Evolutionary conservation across 2,329 filamentous ascomycete species (phyloP), one percentile per base, ranked within the genome.

Genomic region (Pseudogymnoascus sp.): DNA sequence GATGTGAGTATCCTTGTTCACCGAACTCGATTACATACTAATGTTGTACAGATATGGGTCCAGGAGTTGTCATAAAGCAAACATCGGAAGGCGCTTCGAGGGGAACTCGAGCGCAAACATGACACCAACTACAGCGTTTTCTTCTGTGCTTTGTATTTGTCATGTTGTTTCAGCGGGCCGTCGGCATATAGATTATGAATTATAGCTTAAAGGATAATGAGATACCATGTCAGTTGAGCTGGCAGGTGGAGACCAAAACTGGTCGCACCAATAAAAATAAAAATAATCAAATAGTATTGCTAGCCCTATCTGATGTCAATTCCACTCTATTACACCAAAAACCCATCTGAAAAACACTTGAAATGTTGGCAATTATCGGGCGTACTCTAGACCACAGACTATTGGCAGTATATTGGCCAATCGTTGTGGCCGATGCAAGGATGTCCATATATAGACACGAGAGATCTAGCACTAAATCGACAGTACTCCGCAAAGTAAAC

Each of bases 1-100:
- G 95, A 98, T 85, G 92, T 97, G 76, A 83, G 90, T 80, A 66
- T 65, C 36, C 34, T 6, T 6, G n/a, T 57, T 21, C 28, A 34
- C 13, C 4, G 5, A 31, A 28, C 51, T 31, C 31, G 21, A n/a
- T 57, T 34, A n/a, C 23, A 31, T 57, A 36, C 51, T 57, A 57
- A 57, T 57, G 51, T 36, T 28, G 10, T 57, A 34, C 51, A 57
- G 51, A 57, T 57, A 57, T 57, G 51, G 51, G 51, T 57, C 23
- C 51, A 57, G 23, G 51, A 57, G 28, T 57, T 57, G 16, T 19
- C 28, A 57, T 57, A 57, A 34, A 57, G 51, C 51, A 57, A 57
- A 57, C 28, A 19, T 28, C 51, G 51, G 16, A 16, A 36, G 7
- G 51, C 28, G 51, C 25, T 36, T 36, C 28, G 28, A 57, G 28